A percentile compares a stretch with the other conserved stretches of the same genome.
These are phyloP conservation scores for Strobilomyces echinocephalus DNA, from an alignment of 768 basidiomycete genomes.

Conservation along the genomic window DNA sequence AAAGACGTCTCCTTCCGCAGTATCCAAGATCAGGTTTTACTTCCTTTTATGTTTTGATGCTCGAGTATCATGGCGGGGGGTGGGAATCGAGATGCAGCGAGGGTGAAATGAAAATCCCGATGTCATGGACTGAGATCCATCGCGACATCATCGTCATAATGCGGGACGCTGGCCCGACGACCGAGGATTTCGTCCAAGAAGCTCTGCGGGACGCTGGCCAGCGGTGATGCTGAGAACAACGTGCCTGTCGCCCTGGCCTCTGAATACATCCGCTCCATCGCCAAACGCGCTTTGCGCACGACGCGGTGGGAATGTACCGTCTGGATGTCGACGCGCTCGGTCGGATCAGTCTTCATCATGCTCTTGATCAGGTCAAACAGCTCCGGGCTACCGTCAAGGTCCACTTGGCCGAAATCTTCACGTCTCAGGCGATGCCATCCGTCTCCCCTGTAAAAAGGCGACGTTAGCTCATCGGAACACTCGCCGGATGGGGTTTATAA, in stretches of 20 bases:
- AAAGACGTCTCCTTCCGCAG: conserved; percentile 14
- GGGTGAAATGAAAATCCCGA: background rate
- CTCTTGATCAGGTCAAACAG: conserved; percentile 62
- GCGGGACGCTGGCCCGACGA: conserved; percentile 9
- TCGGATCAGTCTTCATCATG: conserved; percentile 76
- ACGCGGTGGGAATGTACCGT: conserved; percentile 59
- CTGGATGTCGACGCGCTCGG: conserved; percentile 50
- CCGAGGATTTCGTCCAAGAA: conserved; percentile 66
- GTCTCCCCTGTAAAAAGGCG: conserved; percentile 63
- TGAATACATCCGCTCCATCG: conserved; percentile 53
- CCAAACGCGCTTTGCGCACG: conserved; percentile 54
- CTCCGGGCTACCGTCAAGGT: conserved; percentile 60
- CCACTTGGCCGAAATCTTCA: conserved; percentile 87
- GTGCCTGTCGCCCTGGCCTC: conserved; percentile 33
- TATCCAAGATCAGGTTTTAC: conserved; percentile 18
- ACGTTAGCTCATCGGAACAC: conserved; percentile 12
- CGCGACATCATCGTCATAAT: conserved; percentile 24
- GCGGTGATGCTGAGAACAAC: conserved; percentile 56
- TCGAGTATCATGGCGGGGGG: background rate
- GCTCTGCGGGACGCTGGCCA: conserved; percentile 53
- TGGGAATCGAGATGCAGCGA: background rate
- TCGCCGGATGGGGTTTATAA: background rate
- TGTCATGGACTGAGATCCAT: conserved; percentile 41
- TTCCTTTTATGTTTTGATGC: conserved; percentile 6
- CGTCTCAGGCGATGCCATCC: conserved; percentile 90